Evolutionary conservation across 1,139 yeast genomes (phyloP).

Genomic region (Hansenula anomala): DNA sequence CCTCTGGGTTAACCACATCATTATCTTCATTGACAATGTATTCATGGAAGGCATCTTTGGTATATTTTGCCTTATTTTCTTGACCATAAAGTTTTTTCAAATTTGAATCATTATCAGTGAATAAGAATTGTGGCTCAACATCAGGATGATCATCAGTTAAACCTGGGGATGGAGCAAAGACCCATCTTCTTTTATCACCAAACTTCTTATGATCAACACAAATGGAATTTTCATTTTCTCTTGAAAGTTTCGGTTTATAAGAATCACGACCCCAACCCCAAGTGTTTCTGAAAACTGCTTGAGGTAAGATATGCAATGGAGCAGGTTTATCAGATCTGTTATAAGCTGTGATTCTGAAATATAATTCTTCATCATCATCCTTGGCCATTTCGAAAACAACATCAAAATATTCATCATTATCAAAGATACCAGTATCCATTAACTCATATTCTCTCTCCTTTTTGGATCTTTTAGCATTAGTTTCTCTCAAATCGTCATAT

Average conservation of each 20-base stretch:
- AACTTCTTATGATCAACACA: constrained; percentile 66
- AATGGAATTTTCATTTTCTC: constrained; percentile 42
- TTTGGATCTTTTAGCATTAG: constrained; percentile 63
- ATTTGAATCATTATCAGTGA: constrained; percentile 90
- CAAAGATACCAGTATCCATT: constrained; percentile 71
- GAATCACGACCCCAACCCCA: constrained; percentile 85
- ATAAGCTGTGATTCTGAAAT: constrained; percentile 85
- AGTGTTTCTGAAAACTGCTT: constrained; percentile 80
- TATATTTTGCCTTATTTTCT: constrained; percentile 51
- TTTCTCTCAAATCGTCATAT: constrained; percentile 68
- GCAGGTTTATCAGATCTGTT: constrained; percentile 83
- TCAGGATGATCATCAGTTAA: constrained; percentile 52
- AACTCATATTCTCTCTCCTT: constrained; percentile 58
- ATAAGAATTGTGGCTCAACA: constrained; percentile 69
- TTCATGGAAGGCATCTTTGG: constrained; percentile 92
- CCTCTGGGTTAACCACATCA: constrained; percentile 63
- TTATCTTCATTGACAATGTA: constrained; percentile 58
- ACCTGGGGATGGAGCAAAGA: constrained; percentile 91
- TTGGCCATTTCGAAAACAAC: constrained; percentile 91
- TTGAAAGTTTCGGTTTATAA: constrained; percentile 48
- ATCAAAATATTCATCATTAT: constrained; percentile 82
- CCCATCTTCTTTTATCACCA: constrained; percentile 66
- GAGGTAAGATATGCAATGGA: constrained; percentile 85
- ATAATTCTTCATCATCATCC: constrained; percentile 72
- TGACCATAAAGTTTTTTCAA: constrained; percentile 60